Conservation (phyloP, 1,284 basidiomycete genomes). For the Leccinum griseonigrum region DNA sequence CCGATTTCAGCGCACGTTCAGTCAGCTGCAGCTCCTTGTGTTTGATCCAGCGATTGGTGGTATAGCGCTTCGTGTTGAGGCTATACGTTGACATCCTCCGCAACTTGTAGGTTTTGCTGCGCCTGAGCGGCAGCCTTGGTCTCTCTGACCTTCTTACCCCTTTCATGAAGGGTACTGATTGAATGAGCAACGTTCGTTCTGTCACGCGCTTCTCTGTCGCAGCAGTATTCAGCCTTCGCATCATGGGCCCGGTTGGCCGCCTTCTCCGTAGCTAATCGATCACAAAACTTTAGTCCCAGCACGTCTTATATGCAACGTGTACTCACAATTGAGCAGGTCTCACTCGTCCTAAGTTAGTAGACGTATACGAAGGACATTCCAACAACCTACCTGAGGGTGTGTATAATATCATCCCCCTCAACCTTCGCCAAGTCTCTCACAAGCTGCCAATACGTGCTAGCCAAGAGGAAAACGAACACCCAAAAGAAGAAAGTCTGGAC, state of each 20-base stretch:
- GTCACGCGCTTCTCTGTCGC: slow-evolving; percentile 44
- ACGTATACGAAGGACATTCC: no score
- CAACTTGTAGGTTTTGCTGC: slow-evolving; percentile 28
- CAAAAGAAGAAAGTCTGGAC: slow-evolving; percentile 83
- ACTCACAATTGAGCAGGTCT: slow-evolving; percentile 57
- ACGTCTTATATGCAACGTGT: background rate
- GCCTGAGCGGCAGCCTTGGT: slow-evolving; percentile 58
- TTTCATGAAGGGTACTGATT: slow-evolving; percentile 44
- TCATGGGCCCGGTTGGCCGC: slow-evolving; percentile 50
- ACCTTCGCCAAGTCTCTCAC: slow-evolving; percentile 79
- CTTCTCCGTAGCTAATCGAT: slow-evolving; percentile 53
- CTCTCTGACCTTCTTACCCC: slow-evolving; percentile 56
- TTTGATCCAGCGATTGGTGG: slow-evolving; percentile 42
- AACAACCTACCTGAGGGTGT: no score
- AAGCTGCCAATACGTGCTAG: slow-evolving; percentile 89
- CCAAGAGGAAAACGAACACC: slow-evolving; percentile 93
- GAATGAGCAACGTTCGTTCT: slow-evolving; percentile 46
- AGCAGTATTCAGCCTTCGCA: slow-evolving; percentile 49
- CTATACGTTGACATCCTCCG: slow-evolving; percentile 47
- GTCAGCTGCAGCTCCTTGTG: slow-evolving; percentile 47
- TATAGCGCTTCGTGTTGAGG: slow-evolving; percentile 63
- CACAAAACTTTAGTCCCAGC: slow-evolving; percentile 1
- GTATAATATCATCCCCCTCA: no score
- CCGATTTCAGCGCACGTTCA: slow-evolving; percentile 64
- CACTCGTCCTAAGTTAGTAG: no score